Conservation (phyloP, 2,329 filamentous ascomycete species). For the Penicillium sp. region DNA sequence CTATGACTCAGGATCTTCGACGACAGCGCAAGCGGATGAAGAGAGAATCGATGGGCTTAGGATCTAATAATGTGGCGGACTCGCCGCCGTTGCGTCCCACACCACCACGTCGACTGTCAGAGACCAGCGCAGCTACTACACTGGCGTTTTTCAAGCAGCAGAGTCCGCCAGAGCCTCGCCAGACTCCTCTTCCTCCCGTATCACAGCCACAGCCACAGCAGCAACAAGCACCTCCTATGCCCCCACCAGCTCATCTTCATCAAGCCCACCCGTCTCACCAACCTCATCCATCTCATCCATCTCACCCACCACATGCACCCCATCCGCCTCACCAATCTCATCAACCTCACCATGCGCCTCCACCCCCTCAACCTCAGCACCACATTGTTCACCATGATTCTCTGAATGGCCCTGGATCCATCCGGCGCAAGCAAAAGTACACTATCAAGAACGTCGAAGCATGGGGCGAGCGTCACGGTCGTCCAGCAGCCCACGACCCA, state of each 20-base stretch:
- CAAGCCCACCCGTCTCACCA: constrained; percentile 14
- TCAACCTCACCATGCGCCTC: not conserved
- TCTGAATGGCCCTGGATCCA: constrained; percentile 25
- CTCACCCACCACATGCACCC: not conserved
- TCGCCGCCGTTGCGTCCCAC: constrained; percentile 40
- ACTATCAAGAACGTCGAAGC: constrained; percentile 45
- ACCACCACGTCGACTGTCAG: constrained; percentile 40
- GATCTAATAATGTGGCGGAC: constrained; percentile 34
- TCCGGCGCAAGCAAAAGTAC: constrained; percentile 43
- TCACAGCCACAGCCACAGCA: constrained; percentile 18
- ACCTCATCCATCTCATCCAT: not conserved
- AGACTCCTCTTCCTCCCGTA: constrained; percentile 28
- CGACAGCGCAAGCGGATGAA: constrained; percentile 41
- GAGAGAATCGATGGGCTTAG: constrained; percentile 42
- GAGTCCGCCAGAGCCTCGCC: constrained; percentile 40
- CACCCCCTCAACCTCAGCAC: constrained; percentile 9
- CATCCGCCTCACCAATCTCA: not conserved
- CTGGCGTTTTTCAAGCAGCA: constrained; percentile 45
- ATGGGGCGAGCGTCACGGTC: constrained; percentile 43
- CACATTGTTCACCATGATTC: constrained; percentile 27
- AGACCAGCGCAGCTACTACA: constrained; percentile 43
- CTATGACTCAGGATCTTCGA: constrained; percentile 34
- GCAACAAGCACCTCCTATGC: constrained; percentile 20
- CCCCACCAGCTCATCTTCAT: constrained; percentile 20
- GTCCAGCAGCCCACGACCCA: constrained; percentile 41